Base-by-base conservation (phyloP, 208 protist species). In the Leishmania mexicana region DNA sequence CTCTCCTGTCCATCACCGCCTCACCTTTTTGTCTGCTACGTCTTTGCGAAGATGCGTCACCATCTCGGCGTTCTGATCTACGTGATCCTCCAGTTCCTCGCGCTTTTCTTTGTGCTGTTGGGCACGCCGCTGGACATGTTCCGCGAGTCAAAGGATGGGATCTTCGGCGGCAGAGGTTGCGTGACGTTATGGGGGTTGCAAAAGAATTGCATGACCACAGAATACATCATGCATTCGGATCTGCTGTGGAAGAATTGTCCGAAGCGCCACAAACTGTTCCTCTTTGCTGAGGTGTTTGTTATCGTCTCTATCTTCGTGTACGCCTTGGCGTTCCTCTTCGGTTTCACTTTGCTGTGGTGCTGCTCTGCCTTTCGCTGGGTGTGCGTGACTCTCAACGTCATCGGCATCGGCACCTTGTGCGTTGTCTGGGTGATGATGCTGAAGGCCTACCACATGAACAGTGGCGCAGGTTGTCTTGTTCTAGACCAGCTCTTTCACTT, bases 61-160 rank as follows among this genome's bases (percentile, higher is more conserved):
- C 13, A 67, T 2, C 86, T 88, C 81, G 87, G 87, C 15, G 84
- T 94, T 91, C 57, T 95, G 91, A 80, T 91, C 57, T 95, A 92
- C 84, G 78, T 81, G 24, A 83, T 95, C 54, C n/a, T 92, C 35
- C 77, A 86, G 81, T 57, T 87, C 31, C 67, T 89, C 24, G 83
- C 85, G n/a, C 85, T 92, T 38, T 31, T 95, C 19, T 84, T 91
- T 62, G 76, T 93, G 64, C 60, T 90, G 60, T 81, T 92, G 40
- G 91, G 85, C 19, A 91, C 86, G 45, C 83, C 88, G 54, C 83
- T 95, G 31, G 88, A 91, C 79, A 85, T 88, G 87, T 89, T 92
- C 81, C 85, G 87, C 40, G 54, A 38, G 4, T 4, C 0, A 1
- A 62, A 57, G 19, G 53, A 10, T 5, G 78, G 79, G 17, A 81